Base-by-base conservation (phyloP, 148 eudicot species). In the Arctostaphylos glauca region DNA sequence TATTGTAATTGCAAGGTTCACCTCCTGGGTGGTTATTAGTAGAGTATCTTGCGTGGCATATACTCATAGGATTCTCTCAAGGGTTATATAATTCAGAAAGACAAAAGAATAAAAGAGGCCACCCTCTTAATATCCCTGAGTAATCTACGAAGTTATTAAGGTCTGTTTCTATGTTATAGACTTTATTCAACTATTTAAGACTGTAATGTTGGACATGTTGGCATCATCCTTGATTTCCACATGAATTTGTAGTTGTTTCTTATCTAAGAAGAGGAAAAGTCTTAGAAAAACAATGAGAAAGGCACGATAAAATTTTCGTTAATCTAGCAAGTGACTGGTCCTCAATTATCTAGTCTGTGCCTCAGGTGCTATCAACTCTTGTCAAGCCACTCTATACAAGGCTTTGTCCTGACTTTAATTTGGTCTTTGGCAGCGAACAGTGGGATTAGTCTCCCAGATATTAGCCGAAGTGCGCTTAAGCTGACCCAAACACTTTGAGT, bases 71-170 rank as follows among this genome's bases (percentile, higher is more conserved):
- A 31, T 31, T 31, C 0, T 31, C 56, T 53, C 56, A 13, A 2
- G 56, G 15, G 56, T 53, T 64, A 80, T 82, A 79, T 73, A 75
- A 55, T 81, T 85, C 88, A 82, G 23, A 67, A 38, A 66, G 64
- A 76, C 56, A 41, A 62, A 64, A 43, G 75, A 83, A 76, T 52
- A 90, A 88, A 83, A 79, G 85, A 84, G 78, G 70, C 76, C 60
- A 72, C 74, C 81, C 87, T 81, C 83, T 81, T 52, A 79, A 18
- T 67, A 43, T 38, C 67, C 67, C 4, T 21, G 44, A 79, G 21
- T 23, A 60, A 46, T 62, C 25, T 47, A 62, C 49, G 25, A 46
- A 5, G 49, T 44, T 3, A 80, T 43, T 60, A 25, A 48, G 82
- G 82, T 15, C 80, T 64, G 49, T 15, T 19, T 54, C 46, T 48